phyloP scores from a whole-genome alignment of 2,329 filamentous ascomycete genomes.

The Diaporthe australafricana region DNA sequence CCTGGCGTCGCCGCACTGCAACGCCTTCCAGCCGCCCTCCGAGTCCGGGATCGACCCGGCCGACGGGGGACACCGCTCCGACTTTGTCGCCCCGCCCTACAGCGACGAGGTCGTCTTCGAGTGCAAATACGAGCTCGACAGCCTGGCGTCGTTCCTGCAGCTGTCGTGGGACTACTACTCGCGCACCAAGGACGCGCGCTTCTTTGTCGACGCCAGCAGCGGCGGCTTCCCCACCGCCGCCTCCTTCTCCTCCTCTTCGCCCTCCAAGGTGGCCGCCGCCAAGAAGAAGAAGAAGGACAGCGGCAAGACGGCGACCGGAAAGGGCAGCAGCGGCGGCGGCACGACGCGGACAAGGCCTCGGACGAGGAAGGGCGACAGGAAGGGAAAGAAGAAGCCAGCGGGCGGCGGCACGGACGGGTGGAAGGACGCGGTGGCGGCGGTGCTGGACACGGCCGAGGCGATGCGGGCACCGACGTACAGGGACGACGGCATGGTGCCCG shows the following conservation, averaged over 20 bases:
- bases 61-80: slow-evolving; percentile 33
- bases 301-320: not conserved
- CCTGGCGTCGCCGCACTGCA: slow-evolving; percentile 78
- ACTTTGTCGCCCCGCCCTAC: slow-evolving; percentile 52
- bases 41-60: slow-evolving; percentile 66
- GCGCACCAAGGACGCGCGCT: slow-evolving; percentile 72
- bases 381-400: slow-evolving; percentile 46
- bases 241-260: not conserved
- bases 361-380: not conserved
- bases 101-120: slow-evolving; percentile 78
- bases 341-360: no score
- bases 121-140: slow-evolving; percentile 89
- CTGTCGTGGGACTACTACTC: slow-evolving; percentile 79
- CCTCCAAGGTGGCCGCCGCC: not conserved
- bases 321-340: not conserved
- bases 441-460: slow-evolving; percentile 72
- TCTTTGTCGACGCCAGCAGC: slow-evolving; percentile 69
- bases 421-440: slow-evolving; percentile 72
- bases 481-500: slow-evolving; percentile 62
- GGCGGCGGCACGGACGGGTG: slow-evolving; percentile 54
- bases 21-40: slow-evolving; percentile 82
- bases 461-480: slow-evolving; percentile 76
- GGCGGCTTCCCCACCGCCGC: not conserved
- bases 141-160: slow-evolving; percentile 80
- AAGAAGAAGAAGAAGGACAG: not conserved